Conservation (phyloP, 2,329 filamentous ascomycete genomes). For the Rhynchosporium graminicola region DNA sequence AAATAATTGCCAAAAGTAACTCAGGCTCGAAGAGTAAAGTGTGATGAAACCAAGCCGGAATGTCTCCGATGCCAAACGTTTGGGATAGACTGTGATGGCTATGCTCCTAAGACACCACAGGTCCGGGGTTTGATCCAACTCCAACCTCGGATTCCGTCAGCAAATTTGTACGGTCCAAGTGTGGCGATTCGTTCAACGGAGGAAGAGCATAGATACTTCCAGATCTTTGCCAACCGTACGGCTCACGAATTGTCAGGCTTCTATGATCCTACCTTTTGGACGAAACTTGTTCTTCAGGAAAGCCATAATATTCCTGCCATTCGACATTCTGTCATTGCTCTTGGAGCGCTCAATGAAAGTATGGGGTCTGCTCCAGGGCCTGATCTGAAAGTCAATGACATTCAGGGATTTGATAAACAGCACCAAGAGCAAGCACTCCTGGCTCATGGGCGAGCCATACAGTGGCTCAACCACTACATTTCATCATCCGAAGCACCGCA, state of each 20-base stretch:
- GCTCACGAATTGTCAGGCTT: constrained; percentile 65
- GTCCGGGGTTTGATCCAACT: constrained; percentile 26
- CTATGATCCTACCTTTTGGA: constrained; percentile 67
- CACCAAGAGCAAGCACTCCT: constrained; percentile 62
- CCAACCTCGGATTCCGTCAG: constrained; percentile 38
- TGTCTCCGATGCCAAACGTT: constrained; percentile 63
- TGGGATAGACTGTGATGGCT: constrained; percentile 61
- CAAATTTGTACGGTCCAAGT: constrained; percentile 29
- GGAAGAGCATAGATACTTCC: constrained; percentile 60
- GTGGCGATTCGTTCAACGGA: constrained; percentile 51
- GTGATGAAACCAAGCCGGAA: constrained; percentile 63
- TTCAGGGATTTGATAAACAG: constrained; percentile 45
- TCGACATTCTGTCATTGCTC: constrained; percentile 65
- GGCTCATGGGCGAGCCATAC: constrained; percentile 59
- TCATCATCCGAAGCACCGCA: constrained; percentile 47
- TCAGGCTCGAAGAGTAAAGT: constrained; percentile 61
- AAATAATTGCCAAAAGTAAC: constrained; percentile 21
- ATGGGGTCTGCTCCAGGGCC: constrained; percentile 46
- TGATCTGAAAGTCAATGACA: constrained; percentile 39
- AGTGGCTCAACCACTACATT: constrained; percentile 50
- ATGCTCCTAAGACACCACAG: constrained; percentile 43
- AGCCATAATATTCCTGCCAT: constrained; percentile 61
- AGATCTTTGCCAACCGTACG: constrained; percentile 60
- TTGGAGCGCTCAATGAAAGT: constrained; percentile 67
- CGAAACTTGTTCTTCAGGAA: constrained; percentile 59